Base-by-base conservation (phyloP, 257 asterid species). In the Nicotiana knightiana region DNA sequence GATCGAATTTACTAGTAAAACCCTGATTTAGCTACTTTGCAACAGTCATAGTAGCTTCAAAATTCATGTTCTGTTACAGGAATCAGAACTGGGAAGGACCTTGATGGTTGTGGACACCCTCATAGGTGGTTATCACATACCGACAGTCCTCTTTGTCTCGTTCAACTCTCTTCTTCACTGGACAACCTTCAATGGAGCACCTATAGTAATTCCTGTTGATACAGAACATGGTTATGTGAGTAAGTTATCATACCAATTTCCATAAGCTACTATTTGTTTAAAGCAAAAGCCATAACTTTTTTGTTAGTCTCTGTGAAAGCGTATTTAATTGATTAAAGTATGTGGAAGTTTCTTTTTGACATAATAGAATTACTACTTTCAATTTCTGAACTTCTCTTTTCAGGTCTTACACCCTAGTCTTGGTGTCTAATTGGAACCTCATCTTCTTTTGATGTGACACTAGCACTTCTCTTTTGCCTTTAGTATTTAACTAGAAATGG, bases 131-230 rank as follows among this genome's bases (percentile, higher is more conserved):
- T 81, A 93, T 89, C 4, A 95, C 98, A 58, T 93, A 93, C 9
- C 82, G 87, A 54, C 89, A 83, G 75, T 95, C 99, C 71, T 93
- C 99, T 81, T 81, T 93, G 91, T 92, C 97, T 81, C 97, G 79
- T 83, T 95, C 99, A 58, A 95, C 94, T 90, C 94, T 88, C 92
- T 95, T 95, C 89, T 95, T 95, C 89, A 93, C 99, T 1, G 92
- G 89, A 85, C 99, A 95, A 24, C 99, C 93, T 86, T 92, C 95
- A 7, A 86, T 88, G 0, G 95, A 92, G 85, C 99, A 95, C 87
- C 84, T 93, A 30, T 91, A 95, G 88, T 95, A 95, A 86, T 93
- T 95, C 95, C 99, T 95, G 92, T 85, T 59, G 12, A 70, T 76
- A 66, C 67, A 75, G 46, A 48, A 64, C 77, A 48, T n/a, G 12